Evolutionary conservation across 495 filamentous ascomycete genomes (phyloP).

Genomic region (Sordaria brevicollis): DNA sequence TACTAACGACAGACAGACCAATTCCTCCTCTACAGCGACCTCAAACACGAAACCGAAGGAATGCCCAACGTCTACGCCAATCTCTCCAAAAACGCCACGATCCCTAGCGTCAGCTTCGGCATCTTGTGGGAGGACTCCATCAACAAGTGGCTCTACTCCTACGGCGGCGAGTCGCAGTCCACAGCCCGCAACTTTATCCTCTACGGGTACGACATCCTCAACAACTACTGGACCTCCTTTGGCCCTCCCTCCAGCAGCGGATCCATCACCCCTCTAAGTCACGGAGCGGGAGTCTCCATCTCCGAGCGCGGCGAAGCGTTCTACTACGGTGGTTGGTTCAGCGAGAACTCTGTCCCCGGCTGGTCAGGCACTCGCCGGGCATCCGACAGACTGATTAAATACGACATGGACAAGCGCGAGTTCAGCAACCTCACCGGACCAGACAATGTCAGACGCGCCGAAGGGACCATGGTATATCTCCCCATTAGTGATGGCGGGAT

Average conservation of each 20-base stretch:
- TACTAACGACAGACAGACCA: conserved; percentile 21
- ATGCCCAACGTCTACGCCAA: conserved; percentile 43
- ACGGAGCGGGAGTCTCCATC: conserved; percentile 15
- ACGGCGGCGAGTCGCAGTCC: conserved; percentile 37
- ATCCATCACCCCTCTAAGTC: conserved; percentile 6
- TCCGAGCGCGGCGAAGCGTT: conserved; percentile 16
- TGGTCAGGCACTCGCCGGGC: conserved; percentile 20
- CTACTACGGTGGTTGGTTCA: conserved; percentile 39
- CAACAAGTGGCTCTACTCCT: conserved; percentile 44
- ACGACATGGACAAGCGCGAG: conserved; percentile 12
- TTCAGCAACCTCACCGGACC: conserved; percentile 11
- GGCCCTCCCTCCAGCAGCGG: conserved; percentile 8
- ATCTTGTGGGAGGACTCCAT: conserved; percentile 40
- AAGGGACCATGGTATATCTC: conserved; percentile 15
- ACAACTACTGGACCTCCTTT: conserved; percentile 32
- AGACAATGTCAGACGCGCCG: conserved; percentile 6
- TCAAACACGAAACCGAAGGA: conserved; percentile 25
- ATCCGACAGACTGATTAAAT: conserved; percentile 9
- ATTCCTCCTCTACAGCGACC: conserved; percentile 38
- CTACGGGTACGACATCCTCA: conserved; percentile 34
- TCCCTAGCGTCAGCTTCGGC: conserved; percentile 36
- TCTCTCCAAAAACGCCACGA: conserved; percentile 36
- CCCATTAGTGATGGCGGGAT: conserved; percentile 14
- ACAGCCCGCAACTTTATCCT: conserved; percentile 26
- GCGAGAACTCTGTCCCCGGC: conserved; percentile 29